These are phyloP conservation scores for Diaporthe ampelina DNA, from an alignment of 2,329 filamentous ascomycete genomes.

Conservation along the genomic window DNA sequence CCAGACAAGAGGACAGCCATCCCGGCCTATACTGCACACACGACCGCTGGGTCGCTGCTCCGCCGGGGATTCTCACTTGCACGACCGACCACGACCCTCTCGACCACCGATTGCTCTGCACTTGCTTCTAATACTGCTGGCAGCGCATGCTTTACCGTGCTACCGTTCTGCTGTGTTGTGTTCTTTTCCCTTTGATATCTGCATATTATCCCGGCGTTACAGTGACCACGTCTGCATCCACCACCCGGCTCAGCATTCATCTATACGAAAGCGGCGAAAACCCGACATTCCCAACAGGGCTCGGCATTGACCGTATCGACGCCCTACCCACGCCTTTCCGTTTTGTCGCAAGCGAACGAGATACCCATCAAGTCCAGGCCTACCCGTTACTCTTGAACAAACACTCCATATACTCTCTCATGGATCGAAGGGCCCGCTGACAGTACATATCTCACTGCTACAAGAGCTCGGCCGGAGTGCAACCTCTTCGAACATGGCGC, in stretches of 20 bases:
- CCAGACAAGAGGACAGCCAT: not conserved
- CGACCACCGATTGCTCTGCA: slow-evolving; percentile 2
- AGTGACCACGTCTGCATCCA: slow-evolving; percentile 33
- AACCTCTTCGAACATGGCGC: slow-evolving; percentile 61
- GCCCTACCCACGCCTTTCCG: not conserved
- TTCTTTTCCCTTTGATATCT: slow-evolving; percentile 26
- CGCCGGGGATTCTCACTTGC: slow-evolving; percentile 10
- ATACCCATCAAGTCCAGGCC: not conserved
- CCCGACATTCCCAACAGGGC: not conserved
- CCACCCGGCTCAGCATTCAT: slow-evolving; percentile 13
- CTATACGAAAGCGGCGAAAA: slow-evolving; percentile 22
- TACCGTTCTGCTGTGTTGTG: not conserved
- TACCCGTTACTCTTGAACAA: not conserved
- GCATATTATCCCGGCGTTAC: slow-evolving; percentile 30
- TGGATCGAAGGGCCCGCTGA: slow-evolving; percentile 51
- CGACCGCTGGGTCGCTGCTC: not conserved
- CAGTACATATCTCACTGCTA: slow-evolving; percentile 43
- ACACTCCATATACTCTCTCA: slow-evolving; percentile 44
- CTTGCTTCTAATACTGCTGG: slow-evolving; percentile 6
- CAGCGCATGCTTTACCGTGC: slow-evolving; percentile 22
- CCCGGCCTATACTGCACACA: not conserved
- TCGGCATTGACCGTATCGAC: slow-evolving; percentile 15
- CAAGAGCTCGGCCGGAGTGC: slow-evolving; percentile 41
- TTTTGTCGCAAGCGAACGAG: not conserved
- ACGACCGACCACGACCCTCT: not conserved